A percentile compares a stretch with the other conserved stretches of the same genome.
Evolutionary conservation across 441 rosid species (phyloP).

Genomic region (Erodium trifolium): DNA sequence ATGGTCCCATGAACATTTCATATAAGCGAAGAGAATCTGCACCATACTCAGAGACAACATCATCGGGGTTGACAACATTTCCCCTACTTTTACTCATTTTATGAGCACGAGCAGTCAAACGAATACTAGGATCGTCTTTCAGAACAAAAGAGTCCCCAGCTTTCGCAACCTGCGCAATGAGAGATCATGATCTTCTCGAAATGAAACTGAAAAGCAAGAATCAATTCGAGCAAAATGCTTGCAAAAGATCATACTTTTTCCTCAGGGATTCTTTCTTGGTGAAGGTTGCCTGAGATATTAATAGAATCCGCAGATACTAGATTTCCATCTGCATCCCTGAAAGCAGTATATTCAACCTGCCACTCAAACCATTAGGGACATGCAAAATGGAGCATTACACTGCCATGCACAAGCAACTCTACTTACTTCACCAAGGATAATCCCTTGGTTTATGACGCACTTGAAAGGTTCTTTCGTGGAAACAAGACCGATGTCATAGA

Average conservation of each 20-base stretch:
- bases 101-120: conserved; percentile 63
- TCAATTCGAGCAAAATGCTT: neutral
- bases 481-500: conserved; percentile 83
- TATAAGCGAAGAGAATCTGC: conserved; percentile 92
- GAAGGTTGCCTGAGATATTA: conserved; percentile 34
- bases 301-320: conserved; percentile 60
- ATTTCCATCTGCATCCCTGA: conserved; percentile 61
- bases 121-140: conserved; percentile 54
- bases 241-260: conserved; percentile 48
- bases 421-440: conserved; percentile 93
- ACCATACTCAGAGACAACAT: conserved; percentile 74
- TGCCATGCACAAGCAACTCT: conserved; percentile 10
- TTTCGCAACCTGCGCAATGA: conserved; percentile 49
- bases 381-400: conserved; percentile 7
- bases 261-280: conserved; percentile 54
- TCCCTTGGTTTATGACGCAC: conserved; percentile 96
- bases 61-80: conserved; percentile 96
- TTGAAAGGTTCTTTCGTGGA: conserved; percentile 92
- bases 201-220: conserved; percentile 6
- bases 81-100: conserved; percentile 99
- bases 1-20: conserved; percentile 99
- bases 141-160: conserved; percentile 71
- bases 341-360: conserved; percentile 85
- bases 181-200: conserved; percentile 13
- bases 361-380: conserved; percentile 26